Evolutionary conservation across 2,329 filamentous ascomycete species (phyloP).

Genomic region (Fusarium sp.): DNA sequence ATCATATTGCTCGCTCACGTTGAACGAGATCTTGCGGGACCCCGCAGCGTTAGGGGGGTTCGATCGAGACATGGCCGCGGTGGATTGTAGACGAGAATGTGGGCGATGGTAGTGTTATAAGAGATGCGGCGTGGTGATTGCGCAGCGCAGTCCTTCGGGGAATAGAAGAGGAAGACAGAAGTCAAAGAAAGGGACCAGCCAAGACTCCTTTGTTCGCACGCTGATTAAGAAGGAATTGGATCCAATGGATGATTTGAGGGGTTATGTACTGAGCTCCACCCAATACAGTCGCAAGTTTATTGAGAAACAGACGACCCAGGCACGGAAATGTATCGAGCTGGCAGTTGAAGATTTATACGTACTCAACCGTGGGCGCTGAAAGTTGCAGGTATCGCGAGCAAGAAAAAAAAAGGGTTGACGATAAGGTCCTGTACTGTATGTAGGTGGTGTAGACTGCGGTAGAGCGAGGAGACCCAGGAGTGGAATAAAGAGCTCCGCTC

Average conservation of each 20-base stretch:
- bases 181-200: constrained; percentile 40
- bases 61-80: constrained; percentile 62
- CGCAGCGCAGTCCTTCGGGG: constrained; percentile 27
- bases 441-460: constrained; percentile 7
- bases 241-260: constrained; percentile 29
- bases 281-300: constrained; percentile 31
- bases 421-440: no score
- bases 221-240: constrained; percentile 30
- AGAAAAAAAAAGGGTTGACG: constrained; percentile 18
- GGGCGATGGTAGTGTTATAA: constrained; percentile 8
- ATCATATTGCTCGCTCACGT: constrained; percentile 99
- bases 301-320: constrained; percentile 15
- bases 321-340: background rate
- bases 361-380: constrained; percentile 14
- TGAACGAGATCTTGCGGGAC: constrained; percentile 98
- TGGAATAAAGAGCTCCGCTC: constrained; percentile 42
- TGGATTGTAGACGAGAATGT: constrained; percentile 5
- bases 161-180: constrained; percentile 16
- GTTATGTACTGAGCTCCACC: constrained; percentile 37
- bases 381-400: constrained; percentile 8
- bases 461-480: constrained; percentile 30
- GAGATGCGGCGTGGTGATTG: constrained; percentile 14
- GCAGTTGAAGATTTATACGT: constrained; percentile 26
- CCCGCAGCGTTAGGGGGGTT: constrained; percentile 67
- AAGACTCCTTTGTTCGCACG: constrained; percentile 43